Base-by-base conservation (phyloP, 495 filamentous ascomycete species). In the Hyaloscypha bicolor region DNA sequence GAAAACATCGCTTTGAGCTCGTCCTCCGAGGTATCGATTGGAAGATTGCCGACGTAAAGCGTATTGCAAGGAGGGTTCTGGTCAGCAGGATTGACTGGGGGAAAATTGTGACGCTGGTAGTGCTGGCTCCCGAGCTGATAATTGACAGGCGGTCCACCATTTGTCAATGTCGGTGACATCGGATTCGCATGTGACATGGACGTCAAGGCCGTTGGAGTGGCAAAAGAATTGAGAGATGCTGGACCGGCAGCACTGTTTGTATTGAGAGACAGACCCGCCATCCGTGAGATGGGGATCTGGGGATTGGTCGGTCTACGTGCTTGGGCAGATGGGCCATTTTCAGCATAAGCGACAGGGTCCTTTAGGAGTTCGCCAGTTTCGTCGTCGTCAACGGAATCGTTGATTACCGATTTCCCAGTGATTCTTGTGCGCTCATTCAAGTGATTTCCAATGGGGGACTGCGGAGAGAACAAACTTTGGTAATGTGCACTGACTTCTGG, bases 41-140 rank as follows among this genome's bases (percentile, higher is more conserved):
- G 95, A 51, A 99, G 83, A 73, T 99, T 99, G 25, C 95, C 95
- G 33, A 99, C 96, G 73, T 99, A 98, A 25, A 99, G 83, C 3
- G 95, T 99, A 77, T 99, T 99, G 82, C 96, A 99, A 9, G 95
- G 95, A 2, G 95, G 96, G 75, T 98, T 97, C 77, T 97, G 90
- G 72, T 99, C 96, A 33, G 95, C 95, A 4, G 94, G 95, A 71
- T 98, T 97, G 58, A 92, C 93, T 6, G 95, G 91, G 8, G 93
- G 93, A 61, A 92, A 90, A 73, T 90, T 92, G 69, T 87, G 89
- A 60, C 76, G 76, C 56, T 88, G 85, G 65, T 83, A 85, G 59
- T 84, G 86, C 69, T 86, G 85, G 59, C 81, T 82, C 35, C 79
- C 78, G 58, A 88, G 82, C 58, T 86, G 90, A 69, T 85, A 88